Base-by-base conservation (phyloP, 2,329 filamentous ascomycete genomes). In the Fusarium paranaense region DNA sequence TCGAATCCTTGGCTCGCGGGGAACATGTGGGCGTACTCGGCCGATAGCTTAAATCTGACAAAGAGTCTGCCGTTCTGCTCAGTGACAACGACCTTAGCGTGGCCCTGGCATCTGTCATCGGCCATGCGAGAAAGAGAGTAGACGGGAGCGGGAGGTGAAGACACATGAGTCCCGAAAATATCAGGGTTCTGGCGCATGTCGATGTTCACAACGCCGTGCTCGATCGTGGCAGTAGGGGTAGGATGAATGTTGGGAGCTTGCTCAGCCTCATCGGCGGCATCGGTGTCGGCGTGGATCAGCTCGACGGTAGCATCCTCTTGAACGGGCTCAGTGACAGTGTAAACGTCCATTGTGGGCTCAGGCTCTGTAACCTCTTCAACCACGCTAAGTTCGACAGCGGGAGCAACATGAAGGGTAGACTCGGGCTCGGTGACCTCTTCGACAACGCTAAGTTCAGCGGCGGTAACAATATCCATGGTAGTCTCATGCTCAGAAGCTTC, bases 31-130 rank as follows among this genome's bases (percentile, higher is more conserved):
- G 79, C 77, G 63, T 79, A 79, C 65, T 81, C 66, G 25, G 75
- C 69, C 61, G 82, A 80, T 62, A 83, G 50, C 82, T 83, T 83
- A 82, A 83, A 83, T 80, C 81, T 76, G 69, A 83, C 81, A 64
- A 82, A 72, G 40, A 83, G 78, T 64, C 80, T 76, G 45, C 75
- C 80, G 42, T 78, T 77, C 52, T 80, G 74, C 52, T 79, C 72
- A 11, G 61, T 71, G 37, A 82, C 69, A 47, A 77, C 68, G 71
- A 82, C 81, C 38, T 80, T 81, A 72, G 81, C 80, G 40, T 79
- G 70, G 35, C 78, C 80, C 56, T 74, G 67, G 63, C 80, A 82
- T 32, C 64, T 50, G 14, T 72, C 67, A 5, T 73, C 71, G 4
- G 77, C 79, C 52, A 83, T 78, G 33, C 69, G 62, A 6, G 81